These are phyloP conservation scores for Candida frijolesensis DNA, from an alignment of 1,139 yeast genomes.

Conservation along the genomic window DNA sequence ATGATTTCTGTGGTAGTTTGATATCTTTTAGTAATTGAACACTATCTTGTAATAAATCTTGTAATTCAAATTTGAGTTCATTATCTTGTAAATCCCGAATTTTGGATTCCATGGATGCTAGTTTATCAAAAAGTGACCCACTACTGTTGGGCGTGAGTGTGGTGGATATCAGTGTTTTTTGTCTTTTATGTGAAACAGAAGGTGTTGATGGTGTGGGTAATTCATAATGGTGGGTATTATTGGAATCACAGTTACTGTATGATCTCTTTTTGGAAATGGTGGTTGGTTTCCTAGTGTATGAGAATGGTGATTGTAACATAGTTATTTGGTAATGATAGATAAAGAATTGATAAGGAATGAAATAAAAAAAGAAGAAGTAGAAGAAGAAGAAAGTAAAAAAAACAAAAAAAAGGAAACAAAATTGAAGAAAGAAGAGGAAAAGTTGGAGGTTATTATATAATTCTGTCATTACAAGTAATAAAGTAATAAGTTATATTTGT, in stretches of 20 bases:
- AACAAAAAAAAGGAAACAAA: not conserved
- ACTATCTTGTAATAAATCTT: constrained; percentile 11
- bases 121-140: constrained; percentile 4
- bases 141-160: not conserved
- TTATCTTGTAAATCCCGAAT: constrained; percentile 8
- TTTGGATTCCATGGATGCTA: constrained; percentile 11
- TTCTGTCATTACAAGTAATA: not conserved
- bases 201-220: constrained; percentile 8
- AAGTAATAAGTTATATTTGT: no score
- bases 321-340: not conserved
- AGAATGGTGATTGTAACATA: constrained; percentile 12
- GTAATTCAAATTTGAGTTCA: constrained; percentile 8
- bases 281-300: constrained; percentile 2
- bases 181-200: not conserved
- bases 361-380: not conserved
- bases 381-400: not conserved
- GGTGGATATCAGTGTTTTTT: not conserved
- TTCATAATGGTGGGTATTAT: not conserved
- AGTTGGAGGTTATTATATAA: not conserved
- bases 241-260: not conserved
- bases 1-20: constrained; percentile 10
- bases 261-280: constrained; percentile 1
- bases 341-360: no score
- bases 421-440: not conserved
- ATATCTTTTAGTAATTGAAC: constrained; percentile 3